Percentiles rank a stretch among this genome's conserved stretches.
Evolutionary conservation across 345 rosid species (phyloP).

Genomic region (Euphorbia peplus): DNA sequence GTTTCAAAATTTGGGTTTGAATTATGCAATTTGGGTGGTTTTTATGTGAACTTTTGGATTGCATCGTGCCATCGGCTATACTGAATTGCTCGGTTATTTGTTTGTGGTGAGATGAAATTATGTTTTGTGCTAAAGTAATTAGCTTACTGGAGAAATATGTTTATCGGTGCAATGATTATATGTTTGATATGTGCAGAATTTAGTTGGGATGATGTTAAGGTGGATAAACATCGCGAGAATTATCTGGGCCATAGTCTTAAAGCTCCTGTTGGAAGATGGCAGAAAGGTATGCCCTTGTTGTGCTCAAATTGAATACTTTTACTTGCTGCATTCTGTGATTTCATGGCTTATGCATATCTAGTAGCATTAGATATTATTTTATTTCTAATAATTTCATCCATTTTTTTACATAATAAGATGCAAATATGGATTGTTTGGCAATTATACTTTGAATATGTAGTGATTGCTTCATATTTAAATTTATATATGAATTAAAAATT

Average conservation of each 20-base stretch:
- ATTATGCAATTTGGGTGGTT: not conserved
- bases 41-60: not conserved
- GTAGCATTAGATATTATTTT: no score
- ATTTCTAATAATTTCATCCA: no score
- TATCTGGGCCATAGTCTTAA: constrained; percentile 89
- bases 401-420: not conserved
- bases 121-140: not conserved
- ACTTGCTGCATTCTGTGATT: not conserved
- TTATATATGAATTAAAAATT: no score
- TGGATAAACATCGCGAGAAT: constrained; percentile 87
- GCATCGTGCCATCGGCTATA: not conserved
- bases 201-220: constrained; percentile 91
- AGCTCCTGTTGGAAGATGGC: constrained; percentile 99
- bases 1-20: not conserved
- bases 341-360: not conserved
- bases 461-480: not conserved
- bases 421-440: not conserved
- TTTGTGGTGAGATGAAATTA: not conserved
- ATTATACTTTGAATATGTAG: not conserved
- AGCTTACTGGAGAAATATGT: not conserved
- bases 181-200: constrained; percentile 52
- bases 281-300: constrained; percentile 55
- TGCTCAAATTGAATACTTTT: not conserved
- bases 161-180: not conserved
- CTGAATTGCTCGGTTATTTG: not conserved